A percentile compares a stretch with the other conserved stretches of the same genome.
Evolutionary conservation across 2,329 filamentous ascomycete species (phyloP).

Genomic region (Penicillium griseofulvum): DNA sequence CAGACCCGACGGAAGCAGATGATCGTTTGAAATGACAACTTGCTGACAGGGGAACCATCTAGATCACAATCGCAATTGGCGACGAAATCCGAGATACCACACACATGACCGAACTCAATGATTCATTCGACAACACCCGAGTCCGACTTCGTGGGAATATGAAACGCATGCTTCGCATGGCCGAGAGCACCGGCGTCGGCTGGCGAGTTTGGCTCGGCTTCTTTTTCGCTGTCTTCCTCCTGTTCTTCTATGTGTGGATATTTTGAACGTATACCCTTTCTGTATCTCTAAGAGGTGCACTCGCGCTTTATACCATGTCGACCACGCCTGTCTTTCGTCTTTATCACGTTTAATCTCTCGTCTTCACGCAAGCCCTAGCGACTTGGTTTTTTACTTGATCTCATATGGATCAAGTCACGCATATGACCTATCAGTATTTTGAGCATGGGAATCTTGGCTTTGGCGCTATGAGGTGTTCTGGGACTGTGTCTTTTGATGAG

Average conservation of each 20-base stretch:
- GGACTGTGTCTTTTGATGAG: neutral
- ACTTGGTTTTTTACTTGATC: neutral
- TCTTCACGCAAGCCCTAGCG: neutral
- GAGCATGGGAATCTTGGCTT: slow-evolving; percentile 2
- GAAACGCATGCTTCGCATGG: slow-evolving; percentile 97
- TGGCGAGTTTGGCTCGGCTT: slow-evolving; percentile 94
- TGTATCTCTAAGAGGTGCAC: neutral
- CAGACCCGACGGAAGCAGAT: neutral
- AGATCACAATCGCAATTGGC: slow-evolving; percentile 91
- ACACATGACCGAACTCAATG: slow-evolving; percentile 90
- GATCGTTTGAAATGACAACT: neutral
- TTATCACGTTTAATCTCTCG: slow-evolving; percentile 3
- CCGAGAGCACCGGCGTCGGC: slow-evolving; percentile 85
- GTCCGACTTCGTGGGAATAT: slow-evolving; percentile 83
- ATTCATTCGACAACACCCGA: slow-evolving; percentile 82
- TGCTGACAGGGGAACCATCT: slow-evolving; percentile 9
- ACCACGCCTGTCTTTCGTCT: neutral
- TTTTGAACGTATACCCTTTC: slow-evolving; percentile 53
- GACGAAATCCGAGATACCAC: slow-evolving; percentile 92
- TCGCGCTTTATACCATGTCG: neutral
- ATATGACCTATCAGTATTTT: neutral
- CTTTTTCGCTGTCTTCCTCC: slow-evolving; percentile 73
- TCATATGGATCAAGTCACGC: neutral
- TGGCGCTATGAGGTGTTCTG: slow-evolving; percentile 6
- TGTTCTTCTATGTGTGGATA: slow-evolving; percentile 93